Evolutionary conservation across 306 rosid genomes (phyloP).

Genomic region (peach (Prunus persica)): DNA sequence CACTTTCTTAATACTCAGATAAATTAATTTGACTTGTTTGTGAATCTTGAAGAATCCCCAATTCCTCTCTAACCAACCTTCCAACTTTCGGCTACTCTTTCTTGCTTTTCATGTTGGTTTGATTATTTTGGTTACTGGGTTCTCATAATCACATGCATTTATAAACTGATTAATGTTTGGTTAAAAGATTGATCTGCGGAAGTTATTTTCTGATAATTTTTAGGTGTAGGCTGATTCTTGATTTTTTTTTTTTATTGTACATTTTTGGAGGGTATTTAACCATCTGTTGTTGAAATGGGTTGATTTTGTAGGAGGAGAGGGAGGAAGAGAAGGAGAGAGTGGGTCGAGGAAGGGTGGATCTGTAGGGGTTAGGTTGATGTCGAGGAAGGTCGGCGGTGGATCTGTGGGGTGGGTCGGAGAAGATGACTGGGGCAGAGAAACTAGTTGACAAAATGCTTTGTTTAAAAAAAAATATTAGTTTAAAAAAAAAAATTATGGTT

Average conservation of each 20-base stretch:
- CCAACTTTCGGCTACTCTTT: neutral
- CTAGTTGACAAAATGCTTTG: too few species aligned
- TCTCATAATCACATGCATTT: neutral
- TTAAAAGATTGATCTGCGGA: neutral
- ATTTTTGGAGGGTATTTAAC: neutral
- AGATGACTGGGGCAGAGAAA: too few species aligned
- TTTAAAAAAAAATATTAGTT: too few species aligned
- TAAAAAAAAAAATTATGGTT: too few species aligned
- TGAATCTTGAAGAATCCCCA: slow-evolving; percentile 16
- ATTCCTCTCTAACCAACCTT: slow-evolving; percentile 4
- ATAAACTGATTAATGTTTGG: neutral
- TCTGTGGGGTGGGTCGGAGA: too few species aligned
- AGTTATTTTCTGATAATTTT: neutral
- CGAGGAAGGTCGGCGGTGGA: too few species aligned
- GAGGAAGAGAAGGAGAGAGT: too few species aligned
- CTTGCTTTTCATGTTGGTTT: neutral
- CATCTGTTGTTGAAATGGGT: slow-evolving; percentile 7
- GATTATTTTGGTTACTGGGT: slow-evolving; percentile 10
- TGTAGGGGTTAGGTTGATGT: too few species aligned
- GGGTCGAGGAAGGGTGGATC: too few species aligned
- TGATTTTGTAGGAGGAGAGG: slow-evolving; percentile 10
- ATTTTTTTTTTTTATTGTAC: neutral
- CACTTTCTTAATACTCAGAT: slow-evolving; percentile 19
- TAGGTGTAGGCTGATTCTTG: slow-evolving; percentile 3
- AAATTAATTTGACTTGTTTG: slow-evolving; percentile 1